Base-by-base conservation (phyloP, 169 alveolate species). In the Eimeria falciformis region DNA sequence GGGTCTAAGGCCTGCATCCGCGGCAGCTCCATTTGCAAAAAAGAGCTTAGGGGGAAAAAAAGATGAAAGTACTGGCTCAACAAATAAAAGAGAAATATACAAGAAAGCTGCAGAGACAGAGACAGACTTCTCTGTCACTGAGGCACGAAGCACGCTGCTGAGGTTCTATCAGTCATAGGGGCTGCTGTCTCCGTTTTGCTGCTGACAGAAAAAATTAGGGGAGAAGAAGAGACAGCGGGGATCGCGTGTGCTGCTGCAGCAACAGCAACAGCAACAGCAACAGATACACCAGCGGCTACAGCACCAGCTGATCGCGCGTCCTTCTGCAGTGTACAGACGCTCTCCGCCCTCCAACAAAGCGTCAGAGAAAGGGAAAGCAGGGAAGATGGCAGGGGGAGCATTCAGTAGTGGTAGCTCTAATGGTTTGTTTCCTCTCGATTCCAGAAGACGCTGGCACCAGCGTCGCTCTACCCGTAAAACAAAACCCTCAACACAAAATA, bases 1-100 rank as follows among this genome's bases (percentile, higher is more conserved):
- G 71, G 25, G 27, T 58, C 71, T 21, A 58, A 27, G 71, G 25
- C 71, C 71, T 58, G 71, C 11, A 58, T 21, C 71, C 71, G 18
- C 7, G 71, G 25, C 33, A 58, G 11, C 11, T 58, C 71, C 71
- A 58, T 58, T 50, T 50, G 58, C 21, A 50, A 14, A 14, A 7
- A 9, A 50, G 58, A 14, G 58, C 14, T 50, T 50, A 50, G 58
- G 58, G 58, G n/a, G n/a, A n/a, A n/a, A n/a, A n/a, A n/a, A n/a
- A n/a, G n/a, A n/a, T n/a, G n/a, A n/a, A n/a, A n/a, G n/a, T n/a
- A n/a, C n/a, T n/a, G n/a, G n/a, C n/a, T n/a, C n/a, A n/a, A n/a
- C n/a, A n/a, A n/a, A n/a, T n/a, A n/a, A n/a, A n/a, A n/a, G n/a
- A n/a, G n/a, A n/a, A n/a, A n/a, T n/a, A n/a, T n/a, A n/a, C n/a